Evolutionary conservation across 106 monocot species (phyloP), one percentile per base, ranked within the genome.

Genomic region (Dendrobium officinale): DNA sequence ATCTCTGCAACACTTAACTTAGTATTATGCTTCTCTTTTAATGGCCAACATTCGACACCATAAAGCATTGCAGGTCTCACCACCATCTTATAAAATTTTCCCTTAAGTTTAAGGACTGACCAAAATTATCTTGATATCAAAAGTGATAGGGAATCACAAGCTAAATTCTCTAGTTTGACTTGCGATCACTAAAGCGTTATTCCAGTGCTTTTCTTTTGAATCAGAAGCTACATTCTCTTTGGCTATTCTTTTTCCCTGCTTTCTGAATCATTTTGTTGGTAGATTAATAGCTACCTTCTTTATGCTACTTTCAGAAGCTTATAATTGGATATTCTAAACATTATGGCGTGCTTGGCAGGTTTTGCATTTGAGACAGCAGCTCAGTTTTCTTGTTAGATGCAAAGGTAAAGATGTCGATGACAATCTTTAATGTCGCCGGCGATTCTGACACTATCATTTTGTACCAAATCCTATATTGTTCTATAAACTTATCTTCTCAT

Each of bases 321-420:
- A 51, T 51, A 51, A 13, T 51, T 10, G 7, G 1, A 15, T 51
- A 13, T 13, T 51, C 51, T 51, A 51, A 51, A 51, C 51, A 51
- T 51, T 51, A 51, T 51, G 7, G n/a, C 19, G 24, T 61, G 4
- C 20, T 61, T 77, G 44, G 45, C 87, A 92, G 92, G 87, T 92
- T 83, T 67, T 89, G 77, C 92, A 88, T 74, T 77, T 92, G 81
- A 68, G 82, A 40, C 66, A 82, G 44, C 92, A 92, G 27, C 86
- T 92, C 78, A 78, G 82, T 82, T 89, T 68, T 79, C 82, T 89
- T 11, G 84, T 82, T 73, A 79, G 82, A 78, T 85, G 84, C 29
- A 88, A 84, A 82, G 88, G 87, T 33, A 44, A 84, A 27, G 77
- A 85, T 27, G 83, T 72, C 29, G 85, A 81, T 4, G 77, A 68